Base-by-base conservation (phyloP, 177 flowering plant species). In the Vitis hybrid region DNA sequence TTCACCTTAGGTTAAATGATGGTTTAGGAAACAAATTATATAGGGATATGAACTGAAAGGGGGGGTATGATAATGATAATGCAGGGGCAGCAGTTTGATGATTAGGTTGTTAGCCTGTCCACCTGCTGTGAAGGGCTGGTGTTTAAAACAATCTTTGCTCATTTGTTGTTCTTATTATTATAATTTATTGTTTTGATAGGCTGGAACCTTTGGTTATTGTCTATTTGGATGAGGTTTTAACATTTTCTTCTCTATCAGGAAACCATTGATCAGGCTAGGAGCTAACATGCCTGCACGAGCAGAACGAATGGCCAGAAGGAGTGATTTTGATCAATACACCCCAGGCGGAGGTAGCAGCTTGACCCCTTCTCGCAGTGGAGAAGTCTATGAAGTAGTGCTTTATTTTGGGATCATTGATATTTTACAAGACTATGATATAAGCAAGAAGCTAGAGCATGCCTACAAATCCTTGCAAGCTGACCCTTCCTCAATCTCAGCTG, bases 241-340 rank as follows among this genome's bases (percentile, higher is more conserved):
- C 51, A 10, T 13, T 59, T 3, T 52, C 57, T 56, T 49, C 23
- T 62, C 12, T 23, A 19, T 65, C 91, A 94, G 99, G 91, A 89
- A 84, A 69, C 89, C 94, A 3, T 74, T 87, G 83, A 84, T 90
- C 56, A 81, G 95, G 65, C 77, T 94, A 63, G 99, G 99, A 56
- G 86, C 91, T 19, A 91, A 91, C 83, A 90, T 95, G 99, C 97
- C 99, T 13, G 99, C 94, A 15, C 86, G 91, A 75, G 99, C 91
- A 48, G 96, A 93, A 80, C 79, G 88, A 66, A 77, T 84, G 76
- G 86, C 79, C 9, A 65, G 93, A 65, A 88, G 84, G 73, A 91
- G 93, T 19, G 88, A 90, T 61, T 87, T 79, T 62, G 91, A 89
- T 75, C 90, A 85, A 45, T 86, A 77, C 75, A 80, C 74, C 18